A percentile compares a stretch with the other conserved stretches of the same genome.
Evolutionary conservation across 768 basidiomycete genomes (phyloP).

Genomic region (Paxillus rubicundulus): DNA sequence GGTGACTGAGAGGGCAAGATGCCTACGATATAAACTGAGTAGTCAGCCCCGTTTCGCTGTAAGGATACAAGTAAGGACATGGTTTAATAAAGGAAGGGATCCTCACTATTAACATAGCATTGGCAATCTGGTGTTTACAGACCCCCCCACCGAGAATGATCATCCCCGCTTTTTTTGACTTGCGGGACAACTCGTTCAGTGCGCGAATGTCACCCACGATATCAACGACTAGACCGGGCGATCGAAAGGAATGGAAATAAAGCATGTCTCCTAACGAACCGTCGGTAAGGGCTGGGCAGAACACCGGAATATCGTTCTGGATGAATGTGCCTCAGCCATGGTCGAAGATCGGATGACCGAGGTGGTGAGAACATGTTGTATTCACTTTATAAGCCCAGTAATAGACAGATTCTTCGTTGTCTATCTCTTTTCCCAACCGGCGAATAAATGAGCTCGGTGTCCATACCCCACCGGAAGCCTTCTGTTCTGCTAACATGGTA

Average conservation of each 20-base stretch:
- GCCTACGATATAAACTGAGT: slow-evolving; percentile 88
- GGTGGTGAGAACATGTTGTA: slow-evolving; percentile 20
- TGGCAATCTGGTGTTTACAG: slow-evolving; percentile 99
- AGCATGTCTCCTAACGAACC: slow-evolving; percentile 99
- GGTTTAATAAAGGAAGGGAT: slow-evolving; percentile 2
- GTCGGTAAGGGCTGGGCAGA: slow-evolving; percentile 97
- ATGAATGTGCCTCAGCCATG: slow-evolving; percentile 25
- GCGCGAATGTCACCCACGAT: slow-evolving; percentile 92
- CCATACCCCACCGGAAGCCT: slow-evolving; percentile 68
- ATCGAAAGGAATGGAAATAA: slow-evolving; percentile 95
- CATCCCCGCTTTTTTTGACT: slow-evolving; percentile 94
- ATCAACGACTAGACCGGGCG: slow-evolving; percentile 82
- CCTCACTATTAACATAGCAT: slow-evolving; percentile 95
- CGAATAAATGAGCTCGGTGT: slow-evolving; percentile 92
- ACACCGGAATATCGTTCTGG: slow-evolving; percentile 97
- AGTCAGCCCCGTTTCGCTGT: slow-evolving; percentile 97
- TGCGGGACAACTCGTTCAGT: slow-evolving; percentile 86
- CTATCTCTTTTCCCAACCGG: slow-evolving; percentile 93
- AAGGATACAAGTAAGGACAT: slow-evolving; percentile 1
- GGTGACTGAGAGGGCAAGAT: not conserved
- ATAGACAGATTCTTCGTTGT: slow-evolving; percentile 96
- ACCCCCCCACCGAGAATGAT: slow-evolving; percentile 97
- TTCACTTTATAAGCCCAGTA: slow-evolving; percentile 99
- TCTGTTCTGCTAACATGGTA: slow-evolving; percentile 86
- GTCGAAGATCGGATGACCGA: slow-evolving; percentile 11